Evolutionary conservation across 1,284 basidiomycete species (phyloP), one percentile per base, ranked within the genome.

Genomic region (Rhodotorula sp.): DNA sequence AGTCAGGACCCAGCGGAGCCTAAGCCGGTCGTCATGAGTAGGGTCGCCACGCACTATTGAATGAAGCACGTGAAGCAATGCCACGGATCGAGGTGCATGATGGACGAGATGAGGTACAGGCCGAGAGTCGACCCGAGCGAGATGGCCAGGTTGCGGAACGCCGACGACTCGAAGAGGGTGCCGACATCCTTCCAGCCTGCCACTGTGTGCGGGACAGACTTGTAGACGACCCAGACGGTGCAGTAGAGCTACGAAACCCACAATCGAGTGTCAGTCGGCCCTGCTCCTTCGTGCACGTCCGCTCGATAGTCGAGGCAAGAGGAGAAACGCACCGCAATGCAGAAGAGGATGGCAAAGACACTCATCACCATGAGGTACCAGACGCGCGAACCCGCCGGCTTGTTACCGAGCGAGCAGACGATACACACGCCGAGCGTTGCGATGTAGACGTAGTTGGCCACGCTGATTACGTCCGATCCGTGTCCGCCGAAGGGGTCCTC

Each of bases 31-130:
- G n/a, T n/a, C n/a, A 25, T 19, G 67, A 55, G 13, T 2, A 42
- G 16, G 44, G 17, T 50, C 27, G 7, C 57, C 9, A 77, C 64
- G 53, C 41, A 71, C 68, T 79, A 79, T 52, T 79, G 91, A 61
- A 88, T 74, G 85, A 96, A 94, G 66, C 89, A 92, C 27, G 92
- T 93, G 83, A 95, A 86, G 91, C 95, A 92, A 85, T 95, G 93
- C 91, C 91, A 95, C 0, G 92, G 92, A 79, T 95, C 93, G 58
- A 91, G 83, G 82, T 93, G 90, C 82, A 95, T 88, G 80, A 94
- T 85, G 7, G 91, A 93, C 67, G 89, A 87, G 80, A 95, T 81
- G 80, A 96, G 86, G 85, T 95, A 95, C 63, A 95, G 87, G 50
- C 92, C 91, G 80, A 94, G 95, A 3, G 93, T 96, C 49, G 92